These are phyloP conservation scores for Emmonsia crescens DNA, from an alignment of 2,329 filamentous ascomycete species.

Conservation along the genomic window DNA sequence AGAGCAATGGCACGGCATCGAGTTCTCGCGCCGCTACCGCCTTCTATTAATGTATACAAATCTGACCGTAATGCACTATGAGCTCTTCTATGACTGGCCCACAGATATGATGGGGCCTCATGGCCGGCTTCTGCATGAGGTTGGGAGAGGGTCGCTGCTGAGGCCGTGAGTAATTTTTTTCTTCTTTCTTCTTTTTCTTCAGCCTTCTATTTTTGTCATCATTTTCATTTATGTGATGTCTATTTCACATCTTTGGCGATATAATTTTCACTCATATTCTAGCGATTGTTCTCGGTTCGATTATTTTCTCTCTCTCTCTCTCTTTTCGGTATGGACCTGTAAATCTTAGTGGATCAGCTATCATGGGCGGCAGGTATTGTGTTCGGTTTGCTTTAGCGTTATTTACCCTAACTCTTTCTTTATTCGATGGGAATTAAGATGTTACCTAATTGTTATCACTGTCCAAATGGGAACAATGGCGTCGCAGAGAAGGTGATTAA, in stretches of 20 bases:
- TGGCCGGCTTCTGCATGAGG: slow-evolving; percentile 2
- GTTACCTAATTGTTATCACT: background rate
- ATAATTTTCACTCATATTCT: background rate
- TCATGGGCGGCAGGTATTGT: background rate
- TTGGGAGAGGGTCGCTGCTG: slow-evolving; percentile 3
- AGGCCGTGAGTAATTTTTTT: background rate
- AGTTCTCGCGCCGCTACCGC: slow-evolving; percentile 37
- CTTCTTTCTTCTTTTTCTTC: background rate
- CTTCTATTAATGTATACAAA: slow-evolving; percentile 48
- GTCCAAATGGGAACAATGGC: no score
- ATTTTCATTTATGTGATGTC: background rate
- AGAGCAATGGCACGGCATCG: slow-evolving; percentile 28
- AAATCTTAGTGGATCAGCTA: background rate
- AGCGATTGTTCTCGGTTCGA: background rate
- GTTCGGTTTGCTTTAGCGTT: background rate
- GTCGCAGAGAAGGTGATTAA: background rate
- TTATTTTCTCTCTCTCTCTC: background rate
- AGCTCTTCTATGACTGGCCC: slow-evolving; percentile 40
- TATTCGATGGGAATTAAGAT: background rate
- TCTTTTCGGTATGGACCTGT: background rate
- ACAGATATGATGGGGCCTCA: slow-evolving; percentile 6
- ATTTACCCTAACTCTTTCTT: background rate
- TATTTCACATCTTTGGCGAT: background rate
- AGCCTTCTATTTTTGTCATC: background rate
- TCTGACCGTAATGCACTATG: slow-evolving; percentile 49